Evolutionary conservation across 192 early-diverging fungal genomes (phyloP).

Genomic region (Coemansia sp.): DNA sequence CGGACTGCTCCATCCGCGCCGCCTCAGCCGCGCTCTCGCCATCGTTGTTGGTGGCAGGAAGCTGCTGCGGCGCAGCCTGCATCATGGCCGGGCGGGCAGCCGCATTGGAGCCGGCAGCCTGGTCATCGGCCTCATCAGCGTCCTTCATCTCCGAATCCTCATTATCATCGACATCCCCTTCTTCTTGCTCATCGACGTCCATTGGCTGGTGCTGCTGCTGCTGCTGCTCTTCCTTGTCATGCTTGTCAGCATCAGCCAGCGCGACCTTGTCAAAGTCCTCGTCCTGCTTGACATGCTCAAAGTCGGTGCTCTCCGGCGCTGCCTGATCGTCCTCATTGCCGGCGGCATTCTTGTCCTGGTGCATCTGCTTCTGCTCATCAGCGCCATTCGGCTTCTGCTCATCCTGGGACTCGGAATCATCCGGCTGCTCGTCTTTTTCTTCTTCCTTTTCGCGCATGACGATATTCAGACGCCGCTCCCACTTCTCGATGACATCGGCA

Average conservation of each 20-base stretch:
- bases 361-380: slow-evolving; percentile 23
- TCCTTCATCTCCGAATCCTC: slow-evolving; percentile 31
- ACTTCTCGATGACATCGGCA: slow-evolving; percentile 91
- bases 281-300: slow-evolving; percentile 70
- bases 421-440: slow-evolving; percentile 34
- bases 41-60: slow-evolving; percentile 6
- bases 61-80: slow-evolving; percentile 13
- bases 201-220: slow-evolving; percentile 60
- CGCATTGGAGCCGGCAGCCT: slow-evolving; percentile 1
- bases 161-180: slow-evolving; percentile 53
- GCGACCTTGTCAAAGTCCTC: slow-evolving; percentile 64
- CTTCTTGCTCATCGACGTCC: slow-evolving; percentile 61
- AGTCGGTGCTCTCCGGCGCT: slow-evolving; percentile 37
- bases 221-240: slow-evolving; percentile 50
- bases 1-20: slow-evolving; percentile 50
- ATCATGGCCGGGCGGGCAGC: slow-evolving; percentile 9
- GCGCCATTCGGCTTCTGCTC: slow-evolving; percentile 59
- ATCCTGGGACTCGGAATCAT: background rate
- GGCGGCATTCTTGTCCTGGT: slow-evolving; percentile 15
- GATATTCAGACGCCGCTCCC: slow-evolving; percentile 82
- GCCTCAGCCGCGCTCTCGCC: slow-evolving; percentile 18
- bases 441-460: slow-evolving; percentile 67
- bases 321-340: slow-evolving; percentile 8
- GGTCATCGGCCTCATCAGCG: slow-evolving; percentile 2
- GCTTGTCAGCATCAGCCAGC: slow-evolving; percentile 66